phyloP scores from a whole-genome alignment of 1,139 yeast species.

The Pneumocystis jirovecii region DNA sequence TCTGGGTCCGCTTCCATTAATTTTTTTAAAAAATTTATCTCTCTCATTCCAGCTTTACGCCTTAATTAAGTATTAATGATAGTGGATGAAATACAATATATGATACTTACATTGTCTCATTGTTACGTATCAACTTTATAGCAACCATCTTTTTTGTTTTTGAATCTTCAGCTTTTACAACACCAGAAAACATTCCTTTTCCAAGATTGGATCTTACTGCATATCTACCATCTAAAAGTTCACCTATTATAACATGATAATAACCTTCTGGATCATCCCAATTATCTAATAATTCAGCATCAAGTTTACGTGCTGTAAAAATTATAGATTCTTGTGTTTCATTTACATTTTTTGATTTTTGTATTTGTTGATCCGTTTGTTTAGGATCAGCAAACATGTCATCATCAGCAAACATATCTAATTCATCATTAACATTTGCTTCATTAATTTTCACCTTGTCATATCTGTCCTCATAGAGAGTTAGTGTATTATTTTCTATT shows the following conservation, averaged over 20 bases:
- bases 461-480: neutral
- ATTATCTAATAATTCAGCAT: conserved; percentile 21
- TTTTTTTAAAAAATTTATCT: conserved; percentile 55
- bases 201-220: conserved; percentile 86
- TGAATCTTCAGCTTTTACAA: conserved; percentile 21
- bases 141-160: conserved; percentile 43
- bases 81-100: neutral
- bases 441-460: neutral
- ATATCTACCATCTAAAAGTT: conserved; percentile 48
- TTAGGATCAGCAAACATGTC: conserved; percentile 14
- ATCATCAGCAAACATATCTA: conserved; percentile 14
- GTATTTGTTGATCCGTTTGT: neutral
- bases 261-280: conserved; percentile 67
- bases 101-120: conserved; percentile 22
- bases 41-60: conserved; percentile 59
- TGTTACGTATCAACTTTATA: conserved; percentile 51
- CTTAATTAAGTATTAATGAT: neutral
- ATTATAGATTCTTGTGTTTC: conserved; percentile 5
- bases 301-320: conserved; percentile 16
- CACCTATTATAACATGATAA: conserved; percentile 54
- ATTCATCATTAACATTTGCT: conserved; percentile 8
- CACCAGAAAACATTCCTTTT: conserved; percentile 45
- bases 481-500: neutral
- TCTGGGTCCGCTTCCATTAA: conserved; percentile 50
- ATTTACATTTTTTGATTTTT: neutral